Base-by-base conservation (phyloP, 805 yeast genomes). In the Wickerhamomyces bisporus region DNA sequence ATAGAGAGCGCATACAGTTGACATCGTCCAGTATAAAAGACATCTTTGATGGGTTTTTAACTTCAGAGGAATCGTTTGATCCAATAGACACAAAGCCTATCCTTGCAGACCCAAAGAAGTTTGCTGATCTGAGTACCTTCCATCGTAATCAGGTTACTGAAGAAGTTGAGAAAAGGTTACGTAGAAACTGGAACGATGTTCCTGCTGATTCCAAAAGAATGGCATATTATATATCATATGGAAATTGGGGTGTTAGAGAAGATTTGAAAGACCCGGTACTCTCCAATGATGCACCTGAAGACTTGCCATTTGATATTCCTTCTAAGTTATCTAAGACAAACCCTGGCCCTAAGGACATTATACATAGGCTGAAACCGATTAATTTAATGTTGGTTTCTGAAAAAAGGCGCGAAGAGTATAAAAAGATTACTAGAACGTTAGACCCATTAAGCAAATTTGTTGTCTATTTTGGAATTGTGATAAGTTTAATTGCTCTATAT, bases 181-280 rank as follows among this genome's bases (percentile, higher is more conserved):
- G 72, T 45, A 66, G 66, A 36, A 66, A 71, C 38, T 84, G 94
- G 94, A 55, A 57, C 3, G 58, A 64, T 29, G 45, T 81, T 32
- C 65, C 75, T 4, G 43, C 43, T 11, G 68, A 72, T 35, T 71
- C 71, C 36, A 81, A 81, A 52, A 64, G 71, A 43, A 63, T 81
- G 45, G 70, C 76, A 9, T 81, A 77, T 55, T 79, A 70, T 61
- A 68, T 80, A 23, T 70, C 80, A 0, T 84, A 78, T 57, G 89
- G 89, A 2, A 66, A 80, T 34, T 75, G 83, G 70, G 93, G 88
- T 0, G 80, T 77, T 2, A 66, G 94, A 44, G 78, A 73, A 34
- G 73, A 73, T 16, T 71, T 81, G 39, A 59, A 60, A 14, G 59
- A 61, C 35, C 66, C 66, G 45, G 66, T 75, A 64, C 65, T 62